Conservation (phyloP, 176 grass and related monocot species). For the Urochloa ruziziensis region DNA sequence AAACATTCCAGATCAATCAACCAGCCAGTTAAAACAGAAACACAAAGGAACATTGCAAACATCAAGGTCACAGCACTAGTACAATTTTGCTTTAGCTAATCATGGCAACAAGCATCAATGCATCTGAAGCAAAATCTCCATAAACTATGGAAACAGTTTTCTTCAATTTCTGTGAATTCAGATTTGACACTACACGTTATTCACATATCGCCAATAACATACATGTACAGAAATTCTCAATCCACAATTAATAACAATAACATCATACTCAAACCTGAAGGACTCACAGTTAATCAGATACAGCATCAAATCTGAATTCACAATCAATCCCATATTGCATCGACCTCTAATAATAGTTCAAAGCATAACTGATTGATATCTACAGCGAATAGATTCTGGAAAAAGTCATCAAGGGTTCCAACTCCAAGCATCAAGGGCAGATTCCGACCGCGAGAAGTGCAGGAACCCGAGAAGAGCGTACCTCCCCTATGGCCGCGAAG, state of each 20-base stretch:
- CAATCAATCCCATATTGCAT: not conserved
- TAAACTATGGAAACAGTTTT: not conserved
- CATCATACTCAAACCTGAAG: not conserved
- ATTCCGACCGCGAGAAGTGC: not conserved
- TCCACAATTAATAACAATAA: not conserved
- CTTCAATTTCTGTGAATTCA: not conserved
- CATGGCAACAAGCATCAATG: not conserved
- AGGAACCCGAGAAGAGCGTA: not conserved
- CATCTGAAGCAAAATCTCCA: not conserved
- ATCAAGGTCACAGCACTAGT: not conserved
- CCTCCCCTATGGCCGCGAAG: constrained; percentile 62
- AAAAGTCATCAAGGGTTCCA: not conserved
- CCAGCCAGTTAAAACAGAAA: not conserved
- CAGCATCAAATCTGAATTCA: not conserved
- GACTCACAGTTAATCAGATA: not conserved
- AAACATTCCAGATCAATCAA: not conserved
- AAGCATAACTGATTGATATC: not conserved
- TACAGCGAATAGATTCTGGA: not conserved
- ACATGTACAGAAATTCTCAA: not conserved
- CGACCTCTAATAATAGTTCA: not conserved
- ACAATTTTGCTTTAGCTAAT: not conserved
- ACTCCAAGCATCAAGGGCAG: not conserved
- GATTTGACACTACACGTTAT: not conserved
- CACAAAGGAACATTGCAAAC: not conserved
- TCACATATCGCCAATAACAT: not conserved